phyloP scores from a whole-genome alignment of 331 rosid genomes.

The Pyrus hybrid region DNA sequence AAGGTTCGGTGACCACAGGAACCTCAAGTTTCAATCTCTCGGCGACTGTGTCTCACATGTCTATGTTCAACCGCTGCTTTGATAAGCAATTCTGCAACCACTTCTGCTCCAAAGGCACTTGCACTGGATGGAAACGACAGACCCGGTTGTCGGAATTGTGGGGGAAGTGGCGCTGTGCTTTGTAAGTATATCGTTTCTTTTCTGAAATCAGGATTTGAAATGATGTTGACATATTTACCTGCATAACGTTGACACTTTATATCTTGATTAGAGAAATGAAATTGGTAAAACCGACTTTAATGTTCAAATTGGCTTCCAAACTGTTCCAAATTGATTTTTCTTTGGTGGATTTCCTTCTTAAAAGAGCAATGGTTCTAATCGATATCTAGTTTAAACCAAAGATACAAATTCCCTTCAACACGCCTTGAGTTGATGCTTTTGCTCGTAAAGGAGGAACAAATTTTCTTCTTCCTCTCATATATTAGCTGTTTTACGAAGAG shows the following conservation, averaged over 20 bases:
- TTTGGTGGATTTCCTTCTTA: not conserved
- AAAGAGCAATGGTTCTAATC: no score
- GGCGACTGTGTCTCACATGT: slow-evolving; percentile 71
- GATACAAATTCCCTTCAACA: not conserved
- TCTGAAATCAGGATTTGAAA: no score
- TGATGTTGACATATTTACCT: not conserved
- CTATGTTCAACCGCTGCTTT: slow-evolving; percentile 52
- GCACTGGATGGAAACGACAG: slow-evolving; percentile 51
- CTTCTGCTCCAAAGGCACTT: slow-evolving; percentile 31
- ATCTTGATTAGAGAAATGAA: no score
- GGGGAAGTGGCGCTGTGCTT: slow-evolving; percentile 82
- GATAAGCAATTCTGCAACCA: slow-evolving; percentile 23
- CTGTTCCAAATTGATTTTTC: not conserved
- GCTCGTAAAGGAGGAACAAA: not conserved
- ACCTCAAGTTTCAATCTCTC: slow-evolving; percentile 33
- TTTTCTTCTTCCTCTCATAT: not conserved
- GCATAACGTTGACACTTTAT: not conserved
- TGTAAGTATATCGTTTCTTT: slow-evolving; percentile 32
- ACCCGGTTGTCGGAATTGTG: slow-evolving; percentile 77
- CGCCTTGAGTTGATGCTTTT: not conserved
- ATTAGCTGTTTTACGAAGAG: not conserved
- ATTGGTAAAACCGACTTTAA: not conserved
- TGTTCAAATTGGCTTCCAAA: not conserved
- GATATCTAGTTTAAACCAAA: no score
- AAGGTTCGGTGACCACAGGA: slow-evolving; percentile 28